These are phyloP conservation scores for Spinacia oleracea DNA, from an alignment of 179 eudicot species.

Conservation along the genomic window DNA sequence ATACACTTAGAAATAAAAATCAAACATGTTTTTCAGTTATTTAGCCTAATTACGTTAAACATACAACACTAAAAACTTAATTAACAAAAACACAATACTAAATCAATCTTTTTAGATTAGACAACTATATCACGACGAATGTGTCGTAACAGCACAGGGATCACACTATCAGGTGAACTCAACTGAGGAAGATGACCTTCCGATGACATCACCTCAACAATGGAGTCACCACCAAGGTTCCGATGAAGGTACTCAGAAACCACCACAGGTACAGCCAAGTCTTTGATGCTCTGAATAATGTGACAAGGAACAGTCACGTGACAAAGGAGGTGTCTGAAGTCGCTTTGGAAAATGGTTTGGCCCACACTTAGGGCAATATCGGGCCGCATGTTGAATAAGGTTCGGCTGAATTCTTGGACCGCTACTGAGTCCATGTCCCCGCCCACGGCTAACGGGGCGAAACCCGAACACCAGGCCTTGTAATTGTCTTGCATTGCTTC, in stretches of 20 bases:
- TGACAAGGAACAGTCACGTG: conserved; percentile 74
- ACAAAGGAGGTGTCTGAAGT: conserved; percentile 51
- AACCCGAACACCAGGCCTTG: conserved; percentile 82
- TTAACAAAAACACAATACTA: not conserved
- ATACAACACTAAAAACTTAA: not conserved
- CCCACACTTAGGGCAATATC: conserved; percentile 79
- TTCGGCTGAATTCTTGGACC: conserved; percentile 85
- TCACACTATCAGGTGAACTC: conserved; percentile 76
- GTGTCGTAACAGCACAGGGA: conserved; percentile 75
- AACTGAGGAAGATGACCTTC: conserved; percentile 92
- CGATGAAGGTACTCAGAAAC: conserved; percentile 89
- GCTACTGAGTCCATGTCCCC: conserved; percentile 92
- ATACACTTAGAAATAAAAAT: conserved; percentile 1
- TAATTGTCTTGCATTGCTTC: conserved; percentile 74
- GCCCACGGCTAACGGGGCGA: conserved; percentile 77
- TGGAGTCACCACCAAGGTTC: conserved; percentile 66
- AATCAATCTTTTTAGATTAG: not conserved
- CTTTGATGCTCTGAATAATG: conserved; percentile 82
- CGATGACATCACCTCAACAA: conserved; percentile 83
- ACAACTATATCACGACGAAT: conserved; percentile 58
- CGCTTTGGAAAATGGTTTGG: conserved; percentile 69
- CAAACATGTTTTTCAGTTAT: conserved; percentile 5
- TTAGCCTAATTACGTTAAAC: conserved; percentile 1
- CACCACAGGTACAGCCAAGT: conserved; percentile 85
- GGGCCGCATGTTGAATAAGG: conserved; percentile 89